Evolutionary conservation across 495 filamentous ascomycete species (phyloP).

Genomic region (Lophiostoma macrostomum): DNA sequence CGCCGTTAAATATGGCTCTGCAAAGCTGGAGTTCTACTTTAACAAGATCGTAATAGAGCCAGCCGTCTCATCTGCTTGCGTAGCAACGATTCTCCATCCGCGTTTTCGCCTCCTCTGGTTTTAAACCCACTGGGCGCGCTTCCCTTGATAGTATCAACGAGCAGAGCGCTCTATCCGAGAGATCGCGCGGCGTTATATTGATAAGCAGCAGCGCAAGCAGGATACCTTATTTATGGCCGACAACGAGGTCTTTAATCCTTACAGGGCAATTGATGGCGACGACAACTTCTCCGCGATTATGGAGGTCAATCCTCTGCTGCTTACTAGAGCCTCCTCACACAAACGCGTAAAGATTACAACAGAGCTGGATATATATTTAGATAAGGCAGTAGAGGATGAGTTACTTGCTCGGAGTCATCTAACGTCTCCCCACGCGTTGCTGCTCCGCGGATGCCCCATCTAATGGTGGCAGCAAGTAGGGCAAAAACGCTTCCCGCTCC

Average conservation of each 20-base stretch:
- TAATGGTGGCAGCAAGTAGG: not conserved
- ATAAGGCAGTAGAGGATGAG: not conserved
- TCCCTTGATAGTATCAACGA: too few relatives aligned
- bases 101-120: not conserved
- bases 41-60: not conserved
- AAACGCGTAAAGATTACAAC: not conserved
- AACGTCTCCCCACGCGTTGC: not conserved
- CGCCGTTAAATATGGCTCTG: not conserved
- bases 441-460: too few relatives aligned
- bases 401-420: not conserved
- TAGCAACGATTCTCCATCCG: not conserved
- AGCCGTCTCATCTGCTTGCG: not conserved
- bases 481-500: not conserved
- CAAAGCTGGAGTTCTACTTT: not conserved
- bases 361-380: not conserved
- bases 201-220: too few relatives aligned
- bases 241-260: not conserved
- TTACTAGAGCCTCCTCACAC: not conserved
- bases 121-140: too few relatives aligned
- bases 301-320: not conserved
- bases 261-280: not conserved
- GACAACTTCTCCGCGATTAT: not conserved
- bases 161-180: too few relatives aligned
- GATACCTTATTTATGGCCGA: too few relatives aligned
- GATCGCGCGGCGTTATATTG: too few relatives aligned